phyloP scores from a whole-genome alignment of 345 rosid species.

The Eucalyptus coolabah region DNA sequence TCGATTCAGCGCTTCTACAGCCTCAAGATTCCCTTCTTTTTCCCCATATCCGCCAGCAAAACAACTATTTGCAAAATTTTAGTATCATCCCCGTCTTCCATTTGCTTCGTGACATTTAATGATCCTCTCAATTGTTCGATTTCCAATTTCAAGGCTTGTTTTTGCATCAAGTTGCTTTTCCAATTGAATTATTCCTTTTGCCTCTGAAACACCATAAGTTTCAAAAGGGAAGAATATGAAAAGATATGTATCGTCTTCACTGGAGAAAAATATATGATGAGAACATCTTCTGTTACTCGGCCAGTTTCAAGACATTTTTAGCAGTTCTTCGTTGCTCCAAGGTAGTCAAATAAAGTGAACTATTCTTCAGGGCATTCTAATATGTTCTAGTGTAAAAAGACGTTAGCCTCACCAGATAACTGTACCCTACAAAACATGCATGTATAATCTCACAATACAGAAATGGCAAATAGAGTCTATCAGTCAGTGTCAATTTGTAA shows the following conservation, averaged over 20 bases:
- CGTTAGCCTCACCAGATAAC: rapidly evolving
- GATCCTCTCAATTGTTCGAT: too few relatives aligned
- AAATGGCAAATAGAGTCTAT: not conserved
- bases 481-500: rapidly evolving
- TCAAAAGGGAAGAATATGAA: not conserved
- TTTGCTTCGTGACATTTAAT: too few relatives aligned
- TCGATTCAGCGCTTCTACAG: too few relatives aligned
- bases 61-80: too few relatives aligned
- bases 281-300: not conserved
- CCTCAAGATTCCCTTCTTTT: too few relatives aligned
- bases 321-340: not conserved
- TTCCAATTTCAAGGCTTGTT: too few relatives aligned
- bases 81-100: too few relatives aligned
- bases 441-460: not conserved
- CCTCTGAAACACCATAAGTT: too few relatives aligned
- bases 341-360: not conserved
- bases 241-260: not conserved
- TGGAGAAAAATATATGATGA: too few relatives aligned
- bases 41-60: too few relatives aligned
- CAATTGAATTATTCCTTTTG: too few relatives aligned
- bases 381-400: not conserved
- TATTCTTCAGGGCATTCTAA: not conserved
- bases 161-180: too few relatives aligned
- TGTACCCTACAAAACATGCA: not conserved
- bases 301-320: not conserved